A percentile compares a stretch with the other conserved stretches of the same genome.
Evolutionary conservation across 768 basidiomycete species (phyloP).

Genomic region (Solioccasus polychromus): DNA sequence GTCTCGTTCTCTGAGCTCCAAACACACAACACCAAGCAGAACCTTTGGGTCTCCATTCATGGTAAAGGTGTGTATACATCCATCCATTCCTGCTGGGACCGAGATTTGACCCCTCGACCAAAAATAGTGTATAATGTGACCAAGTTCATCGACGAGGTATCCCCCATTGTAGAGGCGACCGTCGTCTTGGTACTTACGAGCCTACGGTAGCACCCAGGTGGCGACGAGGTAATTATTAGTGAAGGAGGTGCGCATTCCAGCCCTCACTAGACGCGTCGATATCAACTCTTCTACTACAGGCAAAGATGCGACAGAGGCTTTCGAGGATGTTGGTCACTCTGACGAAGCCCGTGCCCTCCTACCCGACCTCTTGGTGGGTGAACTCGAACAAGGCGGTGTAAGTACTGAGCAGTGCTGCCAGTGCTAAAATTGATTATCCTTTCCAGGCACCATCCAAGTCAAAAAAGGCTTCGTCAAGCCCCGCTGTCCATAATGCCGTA

Average conservation of each 20-base stretch:
- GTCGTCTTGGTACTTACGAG: conserved; percentile 9
- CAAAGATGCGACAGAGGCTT: conserved; percentile 95
- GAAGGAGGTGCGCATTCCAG: conserved; percentile 72
- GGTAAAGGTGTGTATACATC: conserved; percentile 61
- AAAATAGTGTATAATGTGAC: conserved; percentile 85
- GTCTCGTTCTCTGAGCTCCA: conserved; percentile 77
- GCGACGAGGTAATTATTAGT: conserved; percentile 94
- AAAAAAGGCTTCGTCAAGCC: conserved; percentile 44
- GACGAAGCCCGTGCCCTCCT: conserved; percentile 93
- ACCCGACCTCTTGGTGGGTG: conserved; percentile 74
- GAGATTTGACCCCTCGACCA: conserved; percentile 3
- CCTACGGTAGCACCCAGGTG: conserved; percentile 84
- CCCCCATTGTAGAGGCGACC: conserved; percentile 8
- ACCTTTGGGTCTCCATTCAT: conserved; percentile 78
- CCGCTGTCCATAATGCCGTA: conserved; percentile 42
- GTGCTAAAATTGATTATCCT: neutral
- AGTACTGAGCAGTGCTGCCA: conserved; percentile 24
- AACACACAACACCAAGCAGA: conserved; percentile 69
- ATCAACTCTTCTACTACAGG: conserved; percentile 44
- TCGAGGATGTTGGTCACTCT: conserved; percentile 99
- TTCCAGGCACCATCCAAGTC: conserved; percentile 56
- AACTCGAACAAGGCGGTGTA: conserved; percentile 72
- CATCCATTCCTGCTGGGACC: too few relatives aligned
- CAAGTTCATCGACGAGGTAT: conserved; percentile 92
- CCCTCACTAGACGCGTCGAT: neutral